Base-by-base conservation (phyloP, 257 asterid species). In the Solanum virginianum region DNA sequence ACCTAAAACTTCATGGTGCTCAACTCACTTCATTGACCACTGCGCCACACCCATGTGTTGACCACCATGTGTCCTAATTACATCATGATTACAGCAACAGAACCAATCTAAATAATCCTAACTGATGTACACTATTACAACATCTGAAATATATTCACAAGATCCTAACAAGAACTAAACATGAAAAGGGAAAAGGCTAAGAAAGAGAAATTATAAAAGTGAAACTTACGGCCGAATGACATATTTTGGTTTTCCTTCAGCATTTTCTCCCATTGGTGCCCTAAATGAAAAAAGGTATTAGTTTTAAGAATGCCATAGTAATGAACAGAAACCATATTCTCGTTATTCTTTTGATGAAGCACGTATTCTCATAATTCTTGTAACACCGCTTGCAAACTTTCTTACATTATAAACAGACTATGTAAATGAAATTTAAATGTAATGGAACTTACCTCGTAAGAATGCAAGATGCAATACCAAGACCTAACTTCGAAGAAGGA, bases 401-500 rank as follows among this genome's bases (percentile, higher is more conserved):
- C 53, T 9, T 32, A 12, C 32, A 85, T 69, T 81, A 47, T 77
- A 54, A 86, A 69, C 81, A 83, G 45, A 80, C 32, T 7, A 69
- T 11, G 29, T n/a, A 68, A 80, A 84, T 72, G 69, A 68, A 32
- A 80, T 83, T 83, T 56, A 88, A 83, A 71, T 74, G 85, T 69
- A 26, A 32, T 68, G 65, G 11, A 65, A 87, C 79, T 77, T 89
- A 96, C 99, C 99, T 93, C 2, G 98, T 96, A 81, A 96, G 85
- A 79, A 96, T 60, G 92, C 98, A 96, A 79, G 99, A 96, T 77
- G 99, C 98, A 87, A 95, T 93, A 93, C 94, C 92, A 87, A 96
- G 98, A 77, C 99, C 99, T 49, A 94, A 90, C 93, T 93, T 96
- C 55, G 51, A 80, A 84, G 89, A 86, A 59, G 99, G 97, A 86